Conservation (phyloP, 768 basidiomycete species). For the Podaxis mareebaensis region DNA sequence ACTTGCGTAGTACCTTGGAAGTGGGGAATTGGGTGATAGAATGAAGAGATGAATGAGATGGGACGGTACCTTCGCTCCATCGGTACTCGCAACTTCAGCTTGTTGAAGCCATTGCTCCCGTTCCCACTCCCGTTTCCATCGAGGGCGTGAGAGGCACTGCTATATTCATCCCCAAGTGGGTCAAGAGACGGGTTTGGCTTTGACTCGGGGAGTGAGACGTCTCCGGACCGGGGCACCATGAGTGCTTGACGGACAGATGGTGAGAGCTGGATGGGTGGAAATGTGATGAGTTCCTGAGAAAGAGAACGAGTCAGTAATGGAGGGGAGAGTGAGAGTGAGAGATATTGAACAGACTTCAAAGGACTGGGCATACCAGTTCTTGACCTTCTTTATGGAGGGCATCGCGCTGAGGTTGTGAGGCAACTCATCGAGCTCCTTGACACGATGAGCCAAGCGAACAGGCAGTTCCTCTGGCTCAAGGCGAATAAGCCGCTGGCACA, state of each 20-base stretch:
- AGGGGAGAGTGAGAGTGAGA: not conserved
- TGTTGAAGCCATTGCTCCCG: slow-evolving; percentile 50
- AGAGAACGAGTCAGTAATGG: slow-evolving; percentile 14
- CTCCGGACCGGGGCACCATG: slow-evolving; percentile 46
- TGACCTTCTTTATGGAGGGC: slow-evolving; percentile 92
- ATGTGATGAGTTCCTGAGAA: slow-evolving; percentile 82
- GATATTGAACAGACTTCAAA: slow-evolving; percentile 73
- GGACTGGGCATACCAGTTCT: slow-evolving; percentile 98
- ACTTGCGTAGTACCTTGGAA: slow-evolving; percentile 80
- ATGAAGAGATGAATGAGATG: slow-evolving; percentile 6
- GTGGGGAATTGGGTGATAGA: slow-evolving; percentile 10
- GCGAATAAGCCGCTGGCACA: not conserved
- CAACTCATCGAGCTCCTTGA: slow-evolving; percentile 92
- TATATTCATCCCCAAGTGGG: slow-evolving; percentile 36
- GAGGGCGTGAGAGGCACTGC: slow-evolving; percentile 16
- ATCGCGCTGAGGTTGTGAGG: slow-evolving; percentile 90
- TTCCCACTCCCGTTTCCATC: slow-evolving; percentile 26
- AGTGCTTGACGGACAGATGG: slow-evolving; percentile 68
- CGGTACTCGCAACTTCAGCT: slow-evolving; percentile 73
- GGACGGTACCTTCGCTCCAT: slow-evolving; percentile 73
- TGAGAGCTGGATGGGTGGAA: slow-evolving; percentile 76
- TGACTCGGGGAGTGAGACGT: slow-evolving; percentile 63
- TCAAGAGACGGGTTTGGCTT: slow-evolving; percentile 77
- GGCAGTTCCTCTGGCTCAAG: slow-evolving; percentile 79
- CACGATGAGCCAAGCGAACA: slow-evolving; percentile 91